Percentiles rank a stretch among this genome's conserved stretches.
Evolutionary conservation across 2,329 filamentous ascomycete species (phyloP).

Genomic region (Scorias spongiosa): DNA sequence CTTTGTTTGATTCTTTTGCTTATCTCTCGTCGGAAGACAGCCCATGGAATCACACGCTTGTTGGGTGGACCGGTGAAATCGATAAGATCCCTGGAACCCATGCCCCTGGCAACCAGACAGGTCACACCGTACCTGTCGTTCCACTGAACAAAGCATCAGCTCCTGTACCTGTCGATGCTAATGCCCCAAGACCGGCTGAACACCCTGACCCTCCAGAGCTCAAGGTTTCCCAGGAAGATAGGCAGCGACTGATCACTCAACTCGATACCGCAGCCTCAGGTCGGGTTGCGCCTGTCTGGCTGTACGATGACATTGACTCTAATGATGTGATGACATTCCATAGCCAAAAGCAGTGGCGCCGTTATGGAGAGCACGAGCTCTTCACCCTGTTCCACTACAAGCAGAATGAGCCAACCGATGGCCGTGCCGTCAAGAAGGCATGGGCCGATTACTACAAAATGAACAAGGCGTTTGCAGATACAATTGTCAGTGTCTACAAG

Average conservation of each 20-base stretch:
- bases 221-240: slow-evolving; percentile 54
- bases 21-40: slow-evolving; percentile 72
- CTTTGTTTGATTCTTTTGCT: slow-evolving; percentile 79
- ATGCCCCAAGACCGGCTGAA: slow-evolving; percentile 19
- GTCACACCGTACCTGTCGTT: slow-evolving; percentile 28
- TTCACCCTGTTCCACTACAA: slow-evolving; percentile 95
- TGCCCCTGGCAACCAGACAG: slow-evolving; percentile 6
- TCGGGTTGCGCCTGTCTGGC: slow-evolving; percentile 76
- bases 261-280: slow-evolving; percentile 59
- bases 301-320: slow-evolving; percentile 60
- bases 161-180: slow-evolving; percentile 57
- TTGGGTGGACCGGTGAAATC: slow-evolving; percentile 84
- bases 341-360: slow-evolving; percentile 74
- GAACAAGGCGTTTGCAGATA: slow-evolving; percentile 84
- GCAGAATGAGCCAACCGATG: slow-evolving; percentile 78
- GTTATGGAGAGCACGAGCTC: slow-evolving; percentile 80
- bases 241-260: slow-evolving; percentile 57
- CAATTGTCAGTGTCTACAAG: slow-evolving; percentile 76
- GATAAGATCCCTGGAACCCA: slow-evolving; percentile 17
- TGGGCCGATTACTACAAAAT: slow-evolving; percentile 90
- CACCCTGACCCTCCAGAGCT: slow-evolving; percentile 46
- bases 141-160: slow-evolving; percentile 62
- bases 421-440: slow-evolving; percentile 61
- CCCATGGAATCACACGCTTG: slow-evolving; percentile 80
- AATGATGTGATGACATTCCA: slow-evolving; percentile 53